Conservation (phyloP, 768 basidiomycete genomes). For the Phanerochaete carnosa region DNA sequence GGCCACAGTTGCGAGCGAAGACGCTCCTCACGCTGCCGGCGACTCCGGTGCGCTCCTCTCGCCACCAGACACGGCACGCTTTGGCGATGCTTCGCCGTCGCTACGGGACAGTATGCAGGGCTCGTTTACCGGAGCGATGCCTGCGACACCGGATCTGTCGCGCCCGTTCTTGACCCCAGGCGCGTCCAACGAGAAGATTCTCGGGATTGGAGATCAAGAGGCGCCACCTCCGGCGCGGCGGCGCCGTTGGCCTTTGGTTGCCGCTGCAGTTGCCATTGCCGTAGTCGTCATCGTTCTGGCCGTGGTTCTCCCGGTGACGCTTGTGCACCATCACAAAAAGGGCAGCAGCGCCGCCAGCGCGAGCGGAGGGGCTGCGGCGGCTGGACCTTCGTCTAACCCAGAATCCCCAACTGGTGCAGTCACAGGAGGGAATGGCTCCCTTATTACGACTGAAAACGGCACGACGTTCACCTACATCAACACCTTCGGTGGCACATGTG, state of each 20-base stretch:
- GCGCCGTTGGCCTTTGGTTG: constrained; percentile 10
- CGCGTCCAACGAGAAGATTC: background rate
- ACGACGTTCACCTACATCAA: constrained; percentile 74
- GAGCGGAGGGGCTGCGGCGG: background rate
- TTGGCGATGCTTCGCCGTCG: constrained; percentile 3
- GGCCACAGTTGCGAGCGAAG: background rate
- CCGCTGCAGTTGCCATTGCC: constrained; percentile 8
- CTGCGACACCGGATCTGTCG: constrained; percentile 13
- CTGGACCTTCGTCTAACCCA: constrained; percentile 12
- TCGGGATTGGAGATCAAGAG: background rate
- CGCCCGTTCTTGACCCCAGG: constrained; percentile 13
- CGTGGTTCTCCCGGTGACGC: constrained; percentile 22
- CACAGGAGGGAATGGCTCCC: constrained; percentile 67
- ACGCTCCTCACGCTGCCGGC: background rate
- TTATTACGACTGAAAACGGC: constrained; percentile 60
- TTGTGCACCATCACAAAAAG: constrained; percentile 20
- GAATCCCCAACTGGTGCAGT: constrained; percentile 28
- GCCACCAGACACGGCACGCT: background rate
- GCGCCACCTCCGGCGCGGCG: background rate
- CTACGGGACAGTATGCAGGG: constrained; percentile 16
- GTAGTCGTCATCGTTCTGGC: constrained; percentile 24
- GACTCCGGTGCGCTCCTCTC: background rate
- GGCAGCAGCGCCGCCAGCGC: background rate
- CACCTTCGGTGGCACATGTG: constrained; percentile 69
- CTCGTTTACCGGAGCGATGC: constrained; percentile 13